phyloP scores from a whole-genome alignment of 2,329 filamentous ascomycete genomes.

The Aspergillus alliaceus region DNA sequence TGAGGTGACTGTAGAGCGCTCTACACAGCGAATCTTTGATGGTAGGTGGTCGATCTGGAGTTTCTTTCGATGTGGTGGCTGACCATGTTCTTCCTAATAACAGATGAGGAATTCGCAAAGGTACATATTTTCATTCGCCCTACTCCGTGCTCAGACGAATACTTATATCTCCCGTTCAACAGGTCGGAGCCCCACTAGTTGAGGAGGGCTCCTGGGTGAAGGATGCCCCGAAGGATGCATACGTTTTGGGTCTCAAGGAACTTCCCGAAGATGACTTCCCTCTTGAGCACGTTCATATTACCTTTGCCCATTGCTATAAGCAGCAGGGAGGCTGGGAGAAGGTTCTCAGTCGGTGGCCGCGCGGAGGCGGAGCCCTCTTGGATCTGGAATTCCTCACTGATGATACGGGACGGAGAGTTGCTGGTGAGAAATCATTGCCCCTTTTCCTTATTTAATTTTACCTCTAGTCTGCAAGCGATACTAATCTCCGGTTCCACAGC shows the following conservation, averaged over 20 bases:
- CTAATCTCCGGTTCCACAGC: conserved; percentile 27
- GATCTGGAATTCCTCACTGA: conserved; percentile 87
- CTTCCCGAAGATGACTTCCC: conserved; percentile 69
- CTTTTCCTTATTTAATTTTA: background rate
- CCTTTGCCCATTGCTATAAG: conserved; percentile 76
- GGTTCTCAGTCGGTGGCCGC: conserved; percentile 75
- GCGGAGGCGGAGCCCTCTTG: conserved; percentile 73
- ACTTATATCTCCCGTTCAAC: conserved; percentile 18
- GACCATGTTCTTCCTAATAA: background rate
- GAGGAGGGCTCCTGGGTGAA: conserved; percentile 65
- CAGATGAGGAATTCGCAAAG: conserved; percentile 38
- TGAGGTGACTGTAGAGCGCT: conserved; percentile 66
- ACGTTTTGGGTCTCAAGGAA: conserved; percentile 77
- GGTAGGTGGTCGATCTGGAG: conserved; percentile 28
- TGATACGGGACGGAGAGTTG: conserved; percentile 61
- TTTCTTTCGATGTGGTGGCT: conserved; percentile 1
- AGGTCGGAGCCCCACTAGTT: conserved; percentile 65
- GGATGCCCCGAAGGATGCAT: conserved; percentile 65
- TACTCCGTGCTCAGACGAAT: background rate
- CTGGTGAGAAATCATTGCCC: conserved; percentile 25
- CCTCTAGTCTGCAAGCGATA: no score
- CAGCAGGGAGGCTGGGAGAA: conserved; percentile 75
- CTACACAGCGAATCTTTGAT: conserved; percentile 62
- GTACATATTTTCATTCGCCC: conserved; percentile 17
- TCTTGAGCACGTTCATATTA: conserved; percentile 70